Conservation (phyloP, 2,329 filamentous ascomycete genomes). For the Talaromyces sp. region DNA sequence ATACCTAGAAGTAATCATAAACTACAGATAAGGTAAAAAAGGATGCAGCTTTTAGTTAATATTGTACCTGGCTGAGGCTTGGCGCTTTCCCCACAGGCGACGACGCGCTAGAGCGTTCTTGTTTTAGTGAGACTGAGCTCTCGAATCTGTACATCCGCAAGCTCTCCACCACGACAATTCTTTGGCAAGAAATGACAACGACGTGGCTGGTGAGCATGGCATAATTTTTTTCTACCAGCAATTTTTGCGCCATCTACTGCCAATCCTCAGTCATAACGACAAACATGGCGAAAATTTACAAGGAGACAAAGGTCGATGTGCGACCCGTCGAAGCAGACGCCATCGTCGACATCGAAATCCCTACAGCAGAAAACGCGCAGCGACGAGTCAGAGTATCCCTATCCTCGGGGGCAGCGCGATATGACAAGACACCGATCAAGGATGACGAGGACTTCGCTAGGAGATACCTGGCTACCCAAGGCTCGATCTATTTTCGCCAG, state of each 20-base stretch:
- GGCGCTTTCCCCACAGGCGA: constrained; percentile 10
- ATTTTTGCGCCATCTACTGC: constrained; percentile 21
- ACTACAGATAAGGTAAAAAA: background rate
- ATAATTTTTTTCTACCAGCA: constrained; percentile 8
- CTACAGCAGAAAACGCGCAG: constrained; percentile 47
- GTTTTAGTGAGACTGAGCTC: constrained; percentile 7
- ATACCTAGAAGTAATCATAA: background rate
- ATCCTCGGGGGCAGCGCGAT: constrained; percentile 42
- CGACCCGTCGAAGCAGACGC: constrained; percentile 68
- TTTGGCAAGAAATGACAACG: background rate
- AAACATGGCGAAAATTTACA: constrained; percentile 70
- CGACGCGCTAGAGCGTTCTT: constrained; percentile 11
- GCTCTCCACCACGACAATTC: constrained; percentile 13
- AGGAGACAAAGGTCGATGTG: constrained; percentile 81
- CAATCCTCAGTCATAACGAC: constrained; percentile 7
- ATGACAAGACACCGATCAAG: constrained; percentile 47
- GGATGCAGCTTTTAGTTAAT: background rate
- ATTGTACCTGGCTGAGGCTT: constrained; percentile 5
- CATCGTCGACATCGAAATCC: constrained; percentile 67
- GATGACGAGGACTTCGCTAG: constrained; percentile 66
- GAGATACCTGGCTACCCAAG: constrained; percentile 70
- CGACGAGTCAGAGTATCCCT: constrained; percentile 44
- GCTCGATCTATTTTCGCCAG: constrained; percentile 79
- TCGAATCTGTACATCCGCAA: constrained; percentile 3
- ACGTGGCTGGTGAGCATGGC: constrained; percentile 13